These are phyloP conservation scores for Fusarium mexicanum DNA, from an alignment of 2,329 filamentous ascomycete genomes.

Conservation along the genomic window DNA sequence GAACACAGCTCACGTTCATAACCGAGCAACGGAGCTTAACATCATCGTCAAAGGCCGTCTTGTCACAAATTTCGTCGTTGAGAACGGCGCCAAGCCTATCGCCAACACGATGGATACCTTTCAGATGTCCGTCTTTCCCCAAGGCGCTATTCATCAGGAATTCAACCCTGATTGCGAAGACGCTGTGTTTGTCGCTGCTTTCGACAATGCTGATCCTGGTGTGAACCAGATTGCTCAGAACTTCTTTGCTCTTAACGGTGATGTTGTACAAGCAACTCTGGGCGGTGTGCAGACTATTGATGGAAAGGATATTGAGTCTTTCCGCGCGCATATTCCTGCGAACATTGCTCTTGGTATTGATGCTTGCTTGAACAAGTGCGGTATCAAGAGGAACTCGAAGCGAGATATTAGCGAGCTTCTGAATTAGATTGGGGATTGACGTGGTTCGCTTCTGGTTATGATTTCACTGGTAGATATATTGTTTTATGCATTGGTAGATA, in stretches of 20 bases:
- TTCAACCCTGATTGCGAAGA: conserved; percentile 62
- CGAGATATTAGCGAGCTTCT: conserved; percentile 2
- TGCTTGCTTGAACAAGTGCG: conserved; percentile 20
- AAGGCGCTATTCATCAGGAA: conserved; percentile 60
- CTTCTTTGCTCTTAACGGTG: conserved; percentile 2
- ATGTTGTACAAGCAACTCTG: not conserved
- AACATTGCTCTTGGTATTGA: conserved; percentile 21
- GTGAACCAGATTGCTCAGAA: conserved; percentile 56
- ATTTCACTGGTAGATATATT: not conserved
- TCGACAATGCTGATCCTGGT: conserved; percentile 58
- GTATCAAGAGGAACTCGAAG: conserved; percentile 8
- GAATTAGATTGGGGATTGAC: not conserved
- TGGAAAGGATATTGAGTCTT: conserved; percentile 17
- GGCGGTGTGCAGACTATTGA: conserved; percentile 1
- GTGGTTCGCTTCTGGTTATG: not conserved
- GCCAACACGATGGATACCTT: conserved; percentile 50
- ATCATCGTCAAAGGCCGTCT: conserved; percentile 19
- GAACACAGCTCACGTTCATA: conserved; percentile 17
- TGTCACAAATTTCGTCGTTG: conserved; percentile 2
- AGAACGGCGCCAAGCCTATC: conserved; percentile 42
- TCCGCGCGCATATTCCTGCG: not conserved
- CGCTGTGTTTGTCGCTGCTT: conserved; percentile 59
- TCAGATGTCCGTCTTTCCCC: conserved; percentile 60
- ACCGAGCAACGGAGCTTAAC: conserved; percentile 9
- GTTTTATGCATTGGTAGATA: not conserved